Percentiles rank a stretch among this genome's conserved stretches.
phyloP scores from a whole-genome alignment of 805 yeast genomes.

The Wickerhamomyces bovis region DNA sequence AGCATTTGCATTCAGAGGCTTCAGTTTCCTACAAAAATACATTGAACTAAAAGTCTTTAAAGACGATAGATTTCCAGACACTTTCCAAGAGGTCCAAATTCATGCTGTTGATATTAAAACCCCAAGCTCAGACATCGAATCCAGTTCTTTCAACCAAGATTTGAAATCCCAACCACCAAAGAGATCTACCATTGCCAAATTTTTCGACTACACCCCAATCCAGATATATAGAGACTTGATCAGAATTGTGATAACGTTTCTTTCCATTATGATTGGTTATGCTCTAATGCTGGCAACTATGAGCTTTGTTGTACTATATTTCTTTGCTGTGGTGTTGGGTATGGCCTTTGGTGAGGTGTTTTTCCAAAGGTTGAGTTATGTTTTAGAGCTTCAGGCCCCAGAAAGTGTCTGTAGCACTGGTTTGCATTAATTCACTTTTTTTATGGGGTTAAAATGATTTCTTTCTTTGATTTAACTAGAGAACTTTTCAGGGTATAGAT shows the following conservation, averaged over 20 bases:
- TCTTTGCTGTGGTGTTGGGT: conserved; percentile 70
- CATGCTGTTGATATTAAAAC: not conserved
- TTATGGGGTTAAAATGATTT: too few species aligned
- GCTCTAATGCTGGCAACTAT: conserved; percentile 75
- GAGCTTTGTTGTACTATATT: conserved; percentile 61
- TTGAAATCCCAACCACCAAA: not conserved
- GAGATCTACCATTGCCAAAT: conserved; percentile 23
- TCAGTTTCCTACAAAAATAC: conserved; percentile 54
- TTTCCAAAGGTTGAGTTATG: conserved; percentile 48
- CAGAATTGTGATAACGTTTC: conserved; percentile 48
- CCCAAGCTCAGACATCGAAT: not conserved
- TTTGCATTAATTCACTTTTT: conserved; percentile 6
- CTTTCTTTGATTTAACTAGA: too few species aligned
- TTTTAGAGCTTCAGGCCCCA: conserved; percentile 3
- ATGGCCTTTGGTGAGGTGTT: conserved; percentile 64
- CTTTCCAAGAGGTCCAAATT: not conserved
- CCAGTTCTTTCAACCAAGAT: conserved; percentile 1
- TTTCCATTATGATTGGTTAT: conserved; percentile 61
- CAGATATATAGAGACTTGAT: conserved; percentile 46
- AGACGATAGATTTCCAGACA: not conserved
- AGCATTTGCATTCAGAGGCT: conserved; percentile 53
- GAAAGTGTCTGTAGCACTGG: conserved; percentile 1
- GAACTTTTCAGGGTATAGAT: not conserved
- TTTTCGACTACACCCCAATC: conserved; percentile 29
- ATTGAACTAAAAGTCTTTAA: conserved; percentile 56